These are phyloP conservation scores for Ceratobasidium sp. DNA, from an alignment of 1,284 basidiomycete species.

Conservation along the genomic window DNA sequence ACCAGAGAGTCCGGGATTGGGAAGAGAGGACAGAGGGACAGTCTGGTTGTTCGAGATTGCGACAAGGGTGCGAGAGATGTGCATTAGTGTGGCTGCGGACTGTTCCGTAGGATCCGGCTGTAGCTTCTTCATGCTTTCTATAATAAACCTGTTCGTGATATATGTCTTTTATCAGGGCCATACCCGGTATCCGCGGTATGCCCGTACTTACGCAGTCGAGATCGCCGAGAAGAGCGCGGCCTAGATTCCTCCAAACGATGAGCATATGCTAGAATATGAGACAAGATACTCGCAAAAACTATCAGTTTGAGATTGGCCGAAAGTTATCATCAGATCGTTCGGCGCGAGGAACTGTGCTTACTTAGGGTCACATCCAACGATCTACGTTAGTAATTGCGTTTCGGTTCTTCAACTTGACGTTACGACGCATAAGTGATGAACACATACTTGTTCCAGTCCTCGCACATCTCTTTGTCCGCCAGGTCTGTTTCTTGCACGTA, in stretches of 20 bases:
- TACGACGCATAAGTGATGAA: too few relatives aligned
- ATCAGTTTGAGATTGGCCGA: not conserved
- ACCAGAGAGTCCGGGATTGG: not conserved
- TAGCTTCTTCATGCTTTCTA: too few relatives aligned
- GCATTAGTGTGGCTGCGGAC: too few relatives aligned
- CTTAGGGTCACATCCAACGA: too few relatives aligned
- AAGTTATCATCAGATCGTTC: too few relatives aligned
- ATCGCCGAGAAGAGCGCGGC: conserved; percentile 16
- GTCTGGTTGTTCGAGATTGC: not conserved
- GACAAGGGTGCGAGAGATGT: too few relatives aligned
- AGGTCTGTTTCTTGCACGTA: conserved; percentile 11
- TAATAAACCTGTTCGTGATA: not conserved
- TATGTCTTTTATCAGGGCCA: not conserved
- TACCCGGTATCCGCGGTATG: not conserved
- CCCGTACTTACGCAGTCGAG: conserved; percentile 2
- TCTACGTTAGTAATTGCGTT: too few relatives aligned
- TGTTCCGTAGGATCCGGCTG: too few relatives aligned
- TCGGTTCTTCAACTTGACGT: too few relatives aligned
- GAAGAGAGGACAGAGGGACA: not conserved
- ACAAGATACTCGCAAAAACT: not conserved
- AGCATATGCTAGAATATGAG: not conserved
- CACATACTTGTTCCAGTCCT: too few relatives aligned
- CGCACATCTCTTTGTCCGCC: too few relatives aligned
- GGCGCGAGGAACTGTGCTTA: too few relatives aligned
- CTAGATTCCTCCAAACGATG: not conserved